phyloP scores from a whole-genome alignment of 257 asterid species.

The Nicotiana otophora region DNA sequence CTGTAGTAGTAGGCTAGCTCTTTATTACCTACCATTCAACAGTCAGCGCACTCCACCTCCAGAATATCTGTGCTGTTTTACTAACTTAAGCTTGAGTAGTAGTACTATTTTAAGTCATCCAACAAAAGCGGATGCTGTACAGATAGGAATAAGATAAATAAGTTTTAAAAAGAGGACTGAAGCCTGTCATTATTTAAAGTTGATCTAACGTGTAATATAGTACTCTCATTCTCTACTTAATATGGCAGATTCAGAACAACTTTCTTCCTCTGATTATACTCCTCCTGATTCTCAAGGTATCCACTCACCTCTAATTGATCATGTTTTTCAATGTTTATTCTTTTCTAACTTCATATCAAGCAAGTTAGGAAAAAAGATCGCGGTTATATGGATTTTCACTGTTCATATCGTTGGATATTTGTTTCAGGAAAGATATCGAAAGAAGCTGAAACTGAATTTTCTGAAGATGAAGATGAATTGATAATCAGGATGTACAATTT shows the following conservation, averaged over 20 bases:
- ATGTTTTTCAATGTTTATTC: neutral
- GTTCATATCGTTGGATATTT: neutral
- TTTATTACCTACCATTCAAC: conserved; percentile 16
- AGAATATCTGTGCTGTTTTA: neutral
- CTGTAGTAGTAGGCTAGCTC: neutral
- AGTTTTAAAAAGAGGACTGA: neutral
- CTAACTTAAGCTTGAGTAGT: too few species aligned
- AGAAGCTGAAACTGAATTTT: neutral
- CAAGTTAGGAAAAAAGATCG: neutral
- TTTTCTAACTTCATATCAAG: neutral
- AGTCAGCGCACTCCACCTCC: neutral
- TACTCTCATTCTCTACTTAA: neutral
- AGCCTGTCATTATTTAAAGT: neutral
- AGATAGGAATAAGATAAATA: too few species aligned
- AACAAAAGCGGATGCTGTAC: neutral
- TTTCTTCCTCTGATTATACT: conserved; percentile 12
- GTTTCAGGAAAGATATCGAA: conserved; percentile 6
- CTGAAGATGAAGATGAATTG: conserved; percentile 9
- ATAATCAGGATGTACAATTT: conserved; percentile 18
- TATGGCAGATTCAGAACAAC: conserved; percentile 9
- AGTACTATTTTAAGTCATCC: neutral
- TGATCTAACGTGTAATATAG: neutral
- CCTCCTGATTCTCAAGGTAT: conserved; percentile 7
- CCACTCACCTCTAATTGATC: neutral
- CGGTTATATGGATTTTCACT: neutral